Base-by-base conservation (phyloP, 1,284 basidiomycete genomes). In the Boletus mariae region DNA sequence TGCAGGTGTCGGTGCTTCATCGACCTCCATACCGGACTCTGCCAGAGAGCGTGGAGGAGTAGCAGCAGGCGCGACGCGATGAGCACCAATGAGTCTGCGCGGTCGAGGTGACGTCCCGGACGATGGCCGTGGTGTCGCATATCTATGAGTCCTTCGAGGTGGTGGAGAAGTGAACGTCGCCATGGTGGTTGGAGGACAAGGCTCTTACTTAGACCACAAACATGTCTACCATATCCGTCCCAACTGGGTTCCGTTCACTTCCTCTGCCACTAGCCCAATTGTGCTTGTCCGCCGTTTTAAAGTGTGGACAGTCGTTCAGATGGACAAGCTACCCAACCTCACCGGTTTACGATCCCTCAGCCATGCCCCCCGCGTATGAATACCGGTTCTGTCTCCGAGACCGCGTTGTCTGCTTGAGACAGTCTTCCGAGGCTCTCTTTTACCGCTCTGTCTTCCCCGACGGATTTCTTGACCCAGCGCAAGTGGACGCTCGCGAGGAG, bases 351-450 rank as follows among this genome's bases (percentile, higher is more conserved):
- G 48, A 59, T 12, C 26, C 47, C 37, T 37, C 57, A 34, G 31
- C 12, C 15, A 47, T 54, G 5, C 32, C 48, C 2, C 70, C 74
- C 9, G 67, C 75, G 13, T 73, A 82, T 32, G 90, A 92, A 69
- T 91, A 90, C 62, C 79, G 87, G 12, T 73, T 90, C 35, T 90
- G 88, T 67, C 73, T 92, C 31, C 77, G 75, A 50, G 90, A 92
- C 62, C 85, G 93, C 34, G 85, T 95, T 10, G 77, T 96, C 9
- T 92, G 91, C 66, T 78, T 95, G 15, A 81, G 88, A 49, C 93
- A 95, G 71, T 78, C 83, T 4, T 60, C 76, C 0, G 75, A 81
- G n/a, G 74, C 76, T 1, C 73, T 95, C 25, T 86, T 84, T 63
- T 94, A 91, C 67, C 82, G 84, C 29, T 76, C 89, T 13, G 67